A percentile compares a stretch with the other conserved stretches of the same genome.
phyloP scores from a whole-genome alignment of 1,139 yeast genomes.

The Scheffersomyces insectosa region DNA sequence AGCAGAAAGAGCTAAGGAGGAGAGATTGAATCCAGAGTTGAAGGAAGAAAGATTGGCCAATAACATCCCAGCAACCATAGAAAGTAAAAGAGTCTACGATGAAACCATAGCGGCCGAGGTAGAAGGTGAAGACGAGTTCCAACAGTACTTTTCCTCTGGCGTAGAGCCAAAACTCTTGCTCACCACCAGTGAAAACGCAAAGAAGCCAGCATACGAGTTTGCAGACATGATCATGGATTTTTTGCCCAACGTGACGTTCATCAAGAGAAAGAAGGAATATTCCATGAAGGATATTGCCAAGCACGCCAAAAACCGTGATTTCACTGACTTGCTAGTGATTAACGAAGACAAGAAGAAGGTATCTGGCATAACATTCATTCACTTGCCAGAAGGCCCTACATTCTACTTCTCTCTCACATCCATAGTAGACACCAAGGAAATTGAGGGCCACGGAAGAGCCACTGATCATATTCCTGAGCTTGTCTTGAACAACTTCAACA shows the following conservation, averaged over 20 bases:
- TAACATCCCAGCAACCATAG: slow-evolving; percentile 87
- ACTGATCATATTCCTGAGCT: slow-evolving; percentile 92
- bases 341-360: slow-evolving; percentile 93
- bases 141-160: slow-evolving; percentile 59
- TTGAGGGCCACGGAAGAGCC: slow-evolving; percentile 86
- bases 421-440: slow-evolving; percentile 69
- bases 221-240: slow-evolving; percentile 84
- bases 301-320: slow-evolving; percentile 77
- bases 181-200: slow-evolving; percentile 87
- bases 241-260: slow-evolving; percentile 81
- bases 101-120: slow-evolving; percentile 76
- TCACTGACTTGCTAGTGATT: slow-evolving; percentile 81
- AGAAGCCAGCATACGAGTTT: slow-evolving; percentile 84
- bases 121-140: slow-evolving; percentile 85
- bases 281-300: slow-evolving; percentile 83
- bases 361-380: slow-evolving; percentile 89
- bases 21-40: slow-evolving; percentile 75
- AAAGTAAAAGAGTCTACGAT: slow-evolving; percentile 83
- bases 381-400: slow-evolving; percentile 93
- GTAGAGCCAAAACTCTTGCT: slow-evolving; percentile 75
- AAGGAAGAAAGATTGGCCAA: slow-evolving; percentile 76
- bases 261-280: slow-evolving; percentile 83
- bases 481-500: slow-evolving; percentile 85
- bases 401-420: slow-evolving; percentile 89
- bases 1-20: slow-evolving; percentile 78